Evolutionary conservation across 2,329 filamentous ascomycete genomes (phyloP), one percentile per base, ranked within the genome.

Genomic region (Tympanopsis confertula): DNA sequence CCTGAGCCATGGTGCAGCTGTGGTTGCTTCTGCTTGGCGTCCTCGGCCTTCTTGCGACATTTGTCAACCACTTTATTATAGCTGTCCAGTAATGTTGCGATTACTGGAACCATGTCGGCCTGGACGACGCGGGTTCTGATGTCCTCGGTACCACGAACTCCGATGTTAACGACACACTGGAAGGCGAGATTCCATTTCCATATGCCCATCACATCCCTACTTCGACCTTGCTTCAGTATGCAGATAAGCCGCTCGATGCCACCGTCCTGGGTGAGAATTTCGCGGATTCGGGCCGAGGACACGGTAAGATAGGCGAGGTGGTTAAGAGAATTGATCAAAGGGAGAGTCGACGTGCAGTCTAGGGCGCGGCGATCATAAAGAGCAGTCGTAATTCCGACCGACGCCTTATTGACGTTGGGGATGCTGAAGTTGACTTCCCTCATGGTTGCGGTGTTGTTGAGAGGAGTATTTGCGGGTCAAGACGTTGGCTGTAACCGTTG

Each of bases 141-240:
- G 47, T 77, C 79, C 64, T 98, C 91, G 13, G 91, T 95, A 42
- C 91, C 91, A 48, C 91, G 78, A 42, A 98, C 89, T 40, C 91
- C 91, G 54, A 98, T 96, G 60, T 98, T 98, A 56, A 98, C 91
- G 46, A 96, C 88, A 59, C 91, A 98, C 62, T 96, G 91, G 59
- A 98, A 96, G 38, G 91, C 91, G 45, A 98, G 72, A 55, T 95
- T 98, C 91, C 91, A 98, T 63, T 96, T 96, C 91, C 91, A 98
- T 85, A 94, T 94, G 59, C 94, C 89, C 89, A 96, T 95, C 79
- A 95, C 82, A 58, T 98, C 89, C 62, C 88, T 93, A 64, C 86
- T 95, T 55, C 91, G 76, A 44, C 91, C 91, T 62, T 94, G 86
- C 63, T 98, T 98, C 59, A 98, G 75, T 54, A 98, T 95, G 72